Percentiles rank a stretch among this genome's conserved stretches.
Evolutionary conservation across 169 alveolate genomes (phyloP).

Genomic region (Cryptosporidium meleagridis): DNA sequence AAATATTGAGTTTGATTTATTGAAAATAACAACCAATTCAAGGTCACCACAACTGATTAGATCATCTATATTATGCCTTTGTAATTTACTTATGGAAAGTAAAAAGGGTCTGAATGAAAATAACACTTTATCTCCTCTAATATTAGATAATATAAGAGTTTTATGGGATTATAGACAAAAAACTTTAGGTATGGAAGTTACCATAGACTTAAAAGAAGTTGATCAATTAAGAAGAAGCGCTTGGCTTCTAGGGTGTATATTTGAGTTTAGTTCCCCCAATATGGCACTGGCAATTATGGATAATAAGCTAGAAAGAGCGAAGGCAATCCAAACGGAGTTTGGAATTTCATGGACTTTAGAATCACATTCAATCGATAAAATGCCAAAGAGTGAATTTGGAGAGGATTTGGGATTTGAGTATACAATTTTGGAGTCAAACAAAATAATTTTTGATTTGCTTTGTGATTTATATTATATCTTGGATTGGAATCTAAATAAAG

Average conservation of each 20-base stretch:
- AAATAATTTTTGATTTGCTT: constrained; percentile 46
- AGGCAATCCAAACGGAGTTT: constrained; percentile 35
- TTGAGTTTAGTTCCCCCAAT: constrained; percentile 45
- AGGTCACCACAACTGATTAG: constrained; percentile 71
- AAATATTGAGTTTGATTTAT: constrained; percentile 27
- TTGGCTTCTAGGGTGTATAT: constrained; percentile 69
- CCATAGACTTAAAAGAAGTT: constrained; percentile 1
- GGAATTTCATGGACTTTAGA: constrained; percentile 49
- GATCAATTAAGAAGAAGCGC: constrained; percentile 61
- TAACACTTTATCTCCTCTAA: constrained; percentile 7
- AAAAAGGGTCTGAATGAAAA: constrained; percentile 6
- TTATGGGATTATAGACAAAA: constrained; percentile 45
- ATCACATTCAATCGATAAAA: neutral
- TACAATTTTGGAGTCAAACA: constrained; percentile 35
- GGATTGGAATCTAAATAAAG: constrained; percentile 66
- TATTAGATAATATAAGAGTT: constrained; percentile 21
- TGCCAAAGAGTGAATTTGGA: constrained; percentile 6
- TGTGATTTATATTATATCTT: constrained; percentile 30
- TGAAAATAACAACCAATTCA: constrained; percentile 43
- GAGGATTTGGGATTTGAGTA: constrained; percentile 10
- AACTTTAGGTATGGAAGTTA: neutral
- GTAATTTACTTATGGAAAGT: neutral
- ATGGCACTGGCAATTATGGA: constrained; percentile 22
- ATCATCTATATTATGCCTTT: constrained; percentile 51
- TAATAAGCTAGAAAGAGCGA: constrained; percentile 26